phyloP scores from a whole-genome alignment of 2,329 filamentous ascomycete genomes.

The Plectosphaerella sp. region DNA sequence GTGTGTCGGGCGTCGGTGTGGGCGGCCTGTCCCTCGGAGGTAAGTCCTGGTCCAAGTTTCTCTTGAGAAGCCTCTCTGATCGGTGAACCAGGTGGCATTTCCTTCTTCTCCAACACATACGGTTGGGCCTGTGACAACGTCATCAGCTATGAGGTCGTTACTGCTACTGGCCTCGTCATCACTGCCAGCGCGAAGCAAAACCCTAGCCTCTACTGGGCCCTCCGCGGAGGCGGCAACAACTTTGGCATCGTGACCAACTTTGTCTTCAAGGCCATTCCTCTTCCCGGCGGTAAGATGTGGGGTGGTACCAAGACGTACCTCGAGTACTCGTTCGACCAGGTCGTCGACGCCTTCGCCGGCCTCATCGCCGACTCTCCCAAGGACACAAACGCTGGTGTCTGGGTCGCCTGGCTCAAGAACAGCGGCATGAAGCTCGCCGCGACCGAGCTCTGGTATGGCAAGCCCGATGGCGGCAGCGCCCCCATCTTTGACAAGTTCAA shows the following conservation, averaged over 20 bases:
- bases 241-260: constrained; percentile 53
- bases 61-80: background rate
- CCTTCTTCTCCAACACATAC: constrained; percentile 32
- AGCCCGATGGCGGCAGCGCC: constrained; percentile 25
- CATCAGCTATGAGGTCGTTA: constrained; percentile 21
- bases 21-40: constrained; percentile 32
- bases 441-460: constrained; percentile 29
- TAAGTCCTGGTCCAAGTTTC: background rate
- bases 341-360: constrained; percentile 26
- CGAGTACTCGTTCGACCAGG: constrained; percentile 20
- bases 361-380: constrained; percentile 20
- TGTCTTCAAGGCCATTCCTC: constrained; percentile 31
- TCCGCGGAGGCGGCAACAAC: constrained; percentile 50
- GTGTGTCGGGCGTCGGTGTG: constrained; percentile 33
- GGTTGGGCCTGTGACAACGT: constrained; percentile 37
- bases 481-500: constrained; percentile 31
- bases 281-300: constrained; percentile 27
- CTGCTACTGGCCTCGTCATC: constrained; percentile 34
- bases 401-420: constrained; percentile 18
- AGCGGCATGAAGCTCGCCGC: constrained; percentile 17
- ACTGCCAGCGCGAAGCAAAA: constrained; percentile 35
- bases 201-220: constrained; percentile 52
- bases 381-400: constrained; percentile 29
- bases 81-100: constrained; percentile 24
- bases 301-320: constrained; percentile 27